A percentile compares a stretch with the other conserved stretches of the same genome.
These are phyloP conservation scores for Isatis tinctoria DNA, from an alignment of 345 rosid genomes.

Conservation along the genomic window DNA sequence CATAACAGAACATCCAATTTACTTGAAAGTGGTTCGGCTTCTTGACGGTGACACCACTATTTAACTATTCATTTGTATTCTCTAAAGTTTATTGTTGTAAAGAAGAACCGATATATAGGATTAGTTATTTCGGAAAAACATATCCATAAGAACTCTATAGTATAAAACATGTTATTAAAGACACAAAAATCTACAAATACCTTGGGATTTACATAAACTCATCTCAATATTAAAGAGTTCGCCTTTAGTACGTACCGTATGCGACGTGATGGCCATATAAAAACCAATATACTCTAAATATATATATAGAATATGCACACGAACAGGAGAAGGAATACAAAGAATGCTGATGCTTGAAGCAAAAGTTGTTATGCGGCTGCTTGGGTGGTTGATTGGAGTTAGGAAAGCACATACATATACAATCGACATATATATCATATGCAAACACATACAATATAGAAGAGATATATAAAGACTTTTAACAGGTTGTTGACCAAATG, in stretches of 20 bases:
- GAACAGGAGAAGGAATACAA: conserved; percentile 10
- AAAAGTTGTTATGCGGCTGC: conserved; percentile 8
- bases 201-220: neutral
- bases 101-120: neutral
- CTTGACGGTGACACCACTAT: conserved; percentile 7
- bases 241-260: neutral
- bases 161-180: neutral
- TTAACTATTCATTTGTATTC: neutral
- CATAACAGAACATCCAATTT: conserved; percentile 5
- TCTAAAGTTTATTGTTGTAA: neutral
- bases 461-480: neutral
- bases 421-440: neutral
- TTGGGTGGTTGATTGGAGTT: conserved; percentile 8
- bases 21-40: conserved; percentile 15
- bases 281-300: neutral
- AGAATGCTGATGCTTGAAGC: conserved; percentile 16
- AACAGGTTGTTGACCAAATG: conserved; percentile 24
- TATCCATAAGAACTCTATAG: neutral
- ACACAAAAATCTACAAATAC: neutral
- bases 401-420: neutral
- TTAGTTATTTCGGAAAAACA: neutral
- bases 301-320: neutral
- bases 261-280: neutral
- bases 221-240: neutral
- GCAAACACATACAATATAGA: neutral